A percentile compares a stretch with the other conserved stretches of the same genome.
Evolutionary conservation across 2,329 filamentous ascomycete genomes (phyloP).

Genomic region (Dissoconium aciculare): DNA sequence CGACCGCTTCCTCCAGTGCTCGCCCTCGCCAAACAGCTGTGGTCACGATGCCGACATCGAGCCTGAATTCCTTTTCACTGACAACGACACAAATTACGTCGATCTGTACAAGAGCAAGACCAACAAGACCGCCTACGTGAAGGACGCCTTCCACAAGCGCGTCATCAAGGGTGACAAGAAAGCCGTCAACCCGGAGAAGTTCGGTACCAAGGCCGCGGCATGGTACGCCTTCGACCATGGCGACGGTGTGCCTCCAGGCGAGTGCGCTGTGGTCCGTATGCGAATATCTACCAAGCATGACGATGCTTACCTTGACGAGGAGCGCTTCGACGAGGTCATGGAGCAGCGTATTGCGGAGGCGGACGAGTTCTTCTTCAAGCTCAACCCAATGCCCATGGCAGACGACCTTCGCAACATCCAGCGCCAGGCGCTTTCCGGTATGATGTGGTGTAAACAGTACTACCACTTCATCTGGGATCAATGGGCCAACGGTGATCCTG

Average conservation of each 20-base stretch:
- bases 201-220: slow-evolving; percentile 76
- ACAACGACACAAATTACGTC: slow-evolving; percentile 85
- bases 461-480: slow-evolving; percentile 97
- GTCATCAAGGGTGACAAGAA: slow-evolving; percentile 70
- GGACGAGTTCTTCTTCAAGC: slow-evolving; percentile 87
- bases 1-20: slow-evolving; percentile 68
- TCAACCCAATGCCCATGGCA: slow-evolving; percentile 84
- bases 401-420: slow-evolving; percentile 92
- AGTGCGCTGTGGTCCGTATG: slow-evolving; percentile 91
- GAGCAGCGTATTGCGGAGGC: slow-evolving; percentile 78
- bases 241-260: slow-evolving; percentile 72
- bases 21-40: slow-evolving; percentile 77
- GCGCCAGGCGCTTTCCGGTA: slow-evolving; percentile 82
- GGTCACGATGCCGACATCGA: slow-evolving; percentile 66
- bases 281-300: slow-evolving; percentile 57
- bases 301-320: slow-evolving; percentile 74
- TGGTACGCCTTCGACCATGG: slow-evolving; percentile 89
- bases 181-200: slow-evolving; percentile 64
- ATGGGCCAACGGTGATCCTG: slow-evolving; percentile 89
- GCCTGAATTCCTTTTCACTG: slow-evolving; percentile 77
- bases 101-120: slow-evolving; percentile 54
- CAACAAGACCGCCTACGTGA: slow-evolving; percentile 74
- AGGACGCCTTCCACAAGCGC: slow-evolving; percentile 83
- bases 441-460: slow-evolving; percentile 98
- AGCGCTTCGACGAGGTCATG: slow-evolving; percentile 78